Evolutionary conservation across 768 basidiomycete genomes (phyloP), one percentile per base, ranked within the genome.

Genomic region (Pleurotus sapidus): DNA sequence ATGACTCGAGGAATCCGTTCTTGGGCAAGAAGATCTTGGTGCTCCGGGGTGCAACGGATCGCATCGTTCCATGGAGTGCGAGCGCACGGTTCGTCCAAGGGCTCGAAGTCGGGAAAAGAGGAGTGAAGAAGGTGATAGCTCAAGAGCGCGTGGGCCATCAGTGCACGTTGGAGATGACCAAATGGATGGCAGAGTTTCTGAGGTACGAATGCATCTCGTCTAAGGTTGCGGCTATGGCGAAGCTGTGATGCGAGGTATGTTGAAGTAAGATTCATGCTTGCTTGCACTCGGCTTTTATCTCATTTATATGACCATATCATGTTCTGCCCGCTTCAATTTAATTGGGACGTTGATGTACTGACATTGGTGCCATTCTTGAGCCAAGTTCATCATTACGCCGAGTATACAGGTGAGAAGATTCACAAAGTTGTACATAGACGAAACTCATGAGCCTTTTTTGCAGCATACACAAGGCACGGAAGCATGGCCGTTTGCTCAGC

Each of bases 1-100:
- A 57, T 1, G 77, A 72, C 34, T 59, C 51, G 1, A 51, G 67
- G 8, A 88, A 88, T 60, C 83, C 86, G 1, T 93, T 89, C 67
- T 57, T 77, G 3, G 86, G 84, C 1, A 93, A 92, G 74, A 83
- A 84, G 64, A 77, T 95, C 12, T 76, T 95, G 4, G 84, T 89
- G 2, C 68, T 95, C 3, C 84, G 85, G 0, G 92, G 91, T 0
- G 80, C 62, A 56, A 75, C 71, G 18, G 92, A 95, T 68, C 70
- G 64, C 43, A 63, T 89, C 14, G 91, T 93, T 15, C 90, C 89
- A 9, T 86, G 84, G 79, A 62, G 64, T n/a, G 75, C 79, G 15
- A 83, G 83, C 56, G 48, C 77, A 60, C 68, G 70, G 15, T 89
- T 89, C 68, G 81, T 89, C 0, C 76, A 83, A 3, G 67, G 61